Base-by-base conservation (phyloP, 768 basidiomycete genomes). In the Boletus insuetus region DNA sequence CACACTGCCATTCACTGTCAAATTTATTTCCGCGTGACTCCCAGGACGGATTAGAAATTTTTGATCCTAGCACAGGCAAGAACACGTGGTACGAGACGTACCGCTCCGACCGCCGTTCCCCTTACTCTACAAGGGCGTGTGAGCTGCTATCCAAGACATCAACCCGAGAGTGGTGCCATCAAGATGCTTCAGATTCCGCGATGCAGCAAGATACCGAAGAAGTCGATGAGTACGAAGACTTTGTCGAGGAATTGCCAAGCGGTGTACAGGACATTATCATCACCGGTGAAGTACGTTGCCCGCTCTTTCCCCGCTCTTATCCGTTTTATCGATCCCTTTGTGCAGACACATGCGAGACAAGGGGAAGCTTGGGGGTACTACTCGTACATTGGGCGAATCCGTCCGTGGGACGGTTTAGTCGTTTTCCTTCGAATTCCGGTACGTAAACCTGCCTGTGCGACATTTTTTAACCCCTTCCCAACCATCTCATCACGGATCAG, bases 191-290 rank as follows among this genome's bases (percentile, higher is more conserved):
- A 4, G 55, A 52, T 51, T 46, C 58, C 52, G 55, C 48, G 40
- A 61, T 31, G 31, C 45, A 62, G 22, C 55, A 58, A 34, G 65
- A 54, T 55, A 47, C 54, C 60, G 77, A 77, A n/a, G 60, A 59
- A 4, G 48, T 1, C 49, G 73, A 78, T 17, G 72, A 75, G 54
- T 75, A 74, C 42, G 70, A 71, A 45, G 74, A 79, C 61, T 67
- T 67, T 17, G 72, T 73, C 17, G 69, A 69, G 64, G 69, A 78
- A 47, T 53, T 61, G 8, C 60, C 61, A 5, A 78, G 76, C 53
- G 77, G 78, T 34, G 69, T 82, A n/a, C 66, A 70, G 50, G 81
- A 82, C 59, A 79, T 82, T 32, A 66, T 84, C 55, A 70, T 82
- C 50, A 79, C 79, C 14, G 82, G 82, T 35, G 72, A 79, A 64